Percentiles rank a stretch among this genome's conserved stretches.
These are phyloP conservation scores for Phialocephala subalpina DNA, from an alignment of 2,329 filamentous ascomycete genomes.

Conservation along the genomic window DNA sequence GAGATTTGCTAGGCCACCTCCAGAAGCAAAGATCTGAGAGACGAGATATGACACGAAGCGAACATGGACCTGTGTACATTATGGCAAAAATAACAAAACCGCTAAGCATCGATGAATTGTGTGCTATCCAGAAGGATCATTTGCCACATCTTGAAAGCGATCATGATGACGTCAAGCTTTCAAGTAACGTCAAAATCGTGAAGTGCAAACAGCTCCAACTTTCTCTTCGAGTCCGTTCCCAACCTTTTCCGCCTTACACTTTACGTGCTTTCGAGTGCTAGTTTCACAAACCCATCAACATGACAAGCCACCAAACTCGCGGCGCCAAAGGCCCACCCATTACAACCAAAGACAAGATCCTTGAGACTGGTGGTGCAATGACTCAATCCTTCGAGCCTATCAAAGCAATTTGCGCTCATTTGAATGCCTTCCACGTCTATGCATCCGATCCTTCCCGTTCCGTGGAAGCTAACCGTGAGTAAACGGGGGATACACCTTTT, in stretches of 20 bases:
- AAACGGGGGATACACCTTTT: too few relatives aligned
- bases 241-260: background rate
- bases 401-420: conserved; percentile 79
- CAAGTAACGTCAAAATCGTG: background rate
- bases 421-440: conserved; percentile 86
- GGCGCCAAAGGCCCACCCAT: conserved; percentile 36
- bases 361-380: conserved; percentile 67
- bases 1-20: conserved; percentile 22
- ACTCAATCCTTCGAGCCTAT: conserved; percentile 74
- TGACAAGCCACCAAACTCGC: conserved; percentile 30
- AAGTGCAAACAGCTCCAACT: background rate
- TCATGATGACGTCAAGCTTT: conserved; percentile 15
- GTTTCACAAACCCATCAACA: conserved; percentile 8
- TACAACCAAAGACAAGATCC: conserved; percentile 61
- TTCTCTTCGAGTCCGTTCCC: background rate
- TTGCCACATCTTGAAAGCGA: background rate
- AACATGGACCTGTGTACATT: background rate
- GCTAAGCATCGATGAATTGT: background rate
- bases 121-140: background rate
- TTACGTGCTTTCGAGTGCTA: background rate
- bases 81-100: background rate
- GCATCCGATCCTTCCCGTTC: conserved; percentile 61
- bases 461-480: conserved; percentile 83
- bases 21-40: conserved; percentile 27
- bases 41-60: background rate